phyloP scores from a whole-genome alignment of 164 flowering plant genomes.

The Nymphaea colorata region DNA sequence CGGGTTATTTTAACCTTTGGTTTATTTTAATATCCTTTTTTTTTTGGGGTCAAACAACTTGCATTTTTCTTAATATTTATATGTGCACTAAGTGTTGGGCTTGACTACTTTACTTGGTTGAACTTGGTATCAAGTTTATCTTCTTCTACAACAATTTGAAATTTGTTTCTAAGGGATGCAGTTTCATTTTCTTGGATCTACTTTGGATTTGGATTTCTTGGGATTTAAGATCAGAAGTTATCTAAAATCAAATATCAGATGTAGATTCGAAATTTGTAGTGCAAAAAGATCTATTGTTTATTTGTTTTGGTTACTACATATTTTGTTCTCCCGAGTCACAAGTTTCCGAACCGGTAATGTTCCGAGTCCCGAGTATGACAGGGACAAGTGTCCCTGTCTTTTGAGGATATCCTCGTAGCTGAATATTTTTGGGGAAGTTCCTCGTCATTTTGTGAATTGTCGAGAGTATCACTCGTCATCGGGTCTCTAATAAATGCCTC shows the following conservation, averaged over 20 bases:
- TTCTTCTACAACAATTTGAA: not conserved
- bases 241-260: too few species aligned
- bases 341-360: not conserved
- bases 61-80: too few species aligned
- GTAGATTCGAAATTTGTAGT: too few species aligned
- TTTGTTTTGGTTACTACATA: not conserved
- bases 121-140: not conserved
- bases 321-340: not conserved
- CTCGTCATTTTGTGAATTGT: conserved; percentile 7
- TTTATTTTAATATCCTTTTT: too few species aligned
- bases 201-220: too few species aligned
- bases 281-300: too few species aligned
- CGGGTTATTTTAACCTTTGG: too few species aligned
- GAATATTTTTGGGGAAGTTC: not conserved
- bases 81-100: not conserved
- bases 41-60: too few species aligned
- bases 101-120: not conserved
- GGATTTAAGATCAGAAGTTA: too few species aligned
- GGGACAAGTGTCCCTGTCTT: not conserved
- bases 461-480: too few species aligned
- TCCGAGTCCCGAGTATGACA: not conserved
- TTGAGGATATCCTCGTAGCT: not conserved
- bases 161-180: too few species aligned
- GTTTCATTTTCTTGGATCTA: too few species aligned
- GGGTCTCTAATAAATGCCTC: not conserved